Evolutionary conservation across 192 early-diverging fungal genomes (phyloP).

Genomic region (Mortierella hygrophila): DNA sequence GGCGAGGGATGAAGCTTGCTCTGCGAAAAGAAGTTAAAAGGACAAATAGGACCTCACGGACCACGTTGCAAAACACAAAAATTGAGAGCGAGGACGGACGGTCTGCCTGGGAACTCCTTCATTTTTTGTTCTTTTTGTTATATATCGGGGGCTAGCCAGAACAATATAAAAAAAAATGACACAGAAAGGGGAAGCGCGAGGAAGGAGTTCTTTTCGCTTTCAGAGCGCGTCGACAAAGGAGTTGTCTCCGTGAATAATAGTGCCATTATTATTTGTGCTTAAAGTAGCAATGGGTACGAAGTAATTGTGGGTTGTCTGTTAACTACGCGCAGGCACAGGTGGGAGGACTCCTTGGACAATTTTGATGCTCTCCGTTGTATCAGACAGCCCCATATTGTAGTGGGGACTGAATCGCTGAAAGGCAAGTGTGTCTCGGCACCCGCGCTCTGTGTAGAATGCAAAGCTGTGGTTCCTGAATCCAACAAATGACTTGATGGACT

Average conservation of each 20-base stretch:
- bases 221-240: neutral
- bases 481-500: neutral
- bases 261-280: neutral
- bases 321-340: slow-evolving; percentile 8
- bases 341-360: neutral
- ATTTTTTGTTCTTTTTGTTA: neutral
- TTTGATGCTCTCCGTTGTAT: neutral
- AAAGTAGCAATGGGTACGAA: neutral
- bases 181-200: neutral
- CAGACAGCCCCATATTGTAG: neutral
- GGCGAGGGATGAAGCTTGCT: neutral
- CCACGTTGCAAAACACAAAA: neutral
- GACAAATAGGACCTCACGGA: neutral
- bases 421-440: neutral
- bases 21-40: neutral
- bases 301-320: neutral
- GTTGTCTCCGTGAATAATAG: neutral
- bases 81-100: neutral
- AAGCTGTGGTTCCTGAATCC: slow-evolving; percentile 10
- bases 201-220: neutral
- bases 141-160: neutral
- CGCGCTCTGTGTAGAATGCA: neutral
- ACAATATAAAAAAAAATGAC: neutral
- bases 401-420: slow-evolving; percentile 2
- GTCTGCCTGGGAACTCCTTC: neutral